These are phyloP conservation scores for Dryadomyces quercivorus DNA, from an alignment of 2,329 filamentous ascomycete genomes.

Conservation along the genomic window DNA sequence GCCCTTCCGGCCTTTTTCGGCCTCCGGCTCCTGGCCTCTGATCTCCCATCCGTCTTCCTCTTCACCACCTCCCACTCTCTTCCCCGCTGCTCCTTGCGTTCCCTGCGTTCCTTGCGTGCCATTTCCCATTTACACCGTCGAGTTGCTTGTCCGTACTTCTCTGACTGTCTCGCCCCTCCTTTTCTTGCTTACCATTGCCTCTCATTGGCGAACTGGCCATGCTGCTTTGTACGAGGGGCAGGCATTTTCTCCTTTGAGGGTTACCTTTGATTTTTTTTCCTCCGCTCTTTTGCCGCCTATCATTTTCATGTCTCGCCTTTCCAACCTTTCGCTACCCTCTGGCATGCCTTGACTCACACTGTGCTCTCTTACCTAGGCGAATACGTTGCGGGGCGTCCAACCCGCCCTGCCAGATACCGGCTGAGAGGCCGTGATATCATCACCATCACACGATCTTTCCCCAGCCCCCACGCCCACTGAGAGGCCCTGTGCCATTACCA, in stretches of 20 bases:
- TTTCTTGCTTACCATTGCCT: neutral
- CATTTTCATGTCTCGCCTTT: neutral
- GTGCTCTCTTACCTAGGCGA: neutral
- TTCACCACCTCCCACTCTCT: neutral
- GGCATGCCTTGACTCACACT: neutral
- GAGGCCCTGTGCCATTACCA: neutral
- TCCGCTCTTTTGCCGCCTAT: neutral
- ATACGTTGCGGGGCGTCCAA: neutral
- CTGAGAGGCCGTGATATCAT: neutral
- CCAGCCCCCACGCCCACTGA: neutral
- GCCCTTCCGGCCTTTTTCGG: too few relatives aligned
- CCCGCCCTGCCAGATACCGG: neutral
- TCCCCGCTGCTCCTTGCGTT: neutral
- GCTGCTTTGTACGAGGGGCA: slow-evolving; percentile 4
- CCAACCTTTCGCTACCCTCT: neutral
- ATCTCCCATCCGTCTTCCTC: neutral
- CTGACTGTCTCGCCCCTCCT: neutral
- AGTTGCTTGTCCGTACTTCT: neutral
- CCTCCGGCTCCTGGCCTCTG: neutral
- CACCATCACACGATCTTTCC: neutral
- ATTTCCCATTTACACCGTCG: neutral
- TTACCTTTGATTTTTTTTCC: slow-evolving; percentile 1
- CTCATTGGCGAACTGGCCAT: slow-evolving; percentile 6
- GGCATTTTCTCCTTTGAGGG: neutral
- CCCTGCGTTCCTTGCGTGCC: neutral